Percentiles rank a stretch among this genome's conserved stretches.
Evolutionary conservation across 2,329 filamentous ascomycete genomes (phyloP).

Genomic region (Epichloe sp.): DNA sequence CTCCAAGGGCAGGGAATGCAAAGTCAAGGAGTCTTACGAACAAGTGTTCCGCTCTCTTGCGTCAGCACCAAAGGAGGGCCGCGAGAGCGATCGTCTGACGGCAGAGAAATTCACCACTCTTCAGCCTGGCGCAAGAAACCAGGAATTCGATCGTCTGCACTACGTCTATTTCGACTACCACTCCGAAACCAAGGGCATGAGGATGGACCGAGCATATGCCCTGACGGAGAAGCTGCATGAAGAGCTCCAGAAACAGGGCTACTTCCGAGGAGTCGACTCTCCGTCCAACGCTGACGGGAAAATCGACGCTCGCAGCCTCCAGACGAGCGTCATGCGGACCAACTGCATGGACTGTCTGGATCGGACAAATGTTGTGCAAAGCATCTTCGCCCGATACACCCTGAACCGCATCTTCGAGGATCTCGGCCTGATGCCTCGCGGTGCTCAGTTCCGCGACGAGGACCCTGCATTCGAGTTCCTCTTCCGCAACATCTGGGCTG

Average conservation of each 20-base stretch:
- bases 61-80: slow-evolving; percentile 51
- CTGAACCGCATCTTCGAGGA: slow-evolving; percentile 83
- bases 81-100: slow-evolving; percentile 50
- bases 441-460: slow-evolving; percentile 62
- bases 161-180: slow-evolving; percentile 99
- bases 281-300: slow-evolving; percentile 56
- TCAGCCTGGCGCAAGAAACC: slow-evolving; percentile 44
- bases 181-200: slow-evolving; percentile 88
- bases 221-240: slow-evolving; percentile 72
- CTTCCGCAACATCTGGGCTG: slow-evolving; percentile 96
- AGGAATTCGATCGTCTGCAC: slow-evolving; percentile 72
- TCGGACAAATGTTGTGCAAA: slow-evolving; percentile 94
- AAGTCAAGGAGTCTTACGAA: slow-evolving; percentile 88
- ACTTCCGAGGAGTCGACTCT: slow-evolving; percentile 86
- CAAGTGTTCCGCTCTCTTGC: slow-evolving; percentile 69
- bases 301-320: slow-evolving; percentile 66
- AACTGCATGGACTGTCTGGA: slow-evolving; percentile 99
- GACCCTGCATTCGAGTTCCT: slow-evolving; percentile 74
- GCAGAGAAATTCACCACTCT: slow-evolving; percentile 73
- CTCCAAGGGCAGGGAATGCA: slow-evolving; percentile 80
- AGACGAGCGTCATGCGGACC: slow-evolving; percentile 85
- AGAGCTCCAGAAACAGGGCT: slow-evolving; percentile 65
- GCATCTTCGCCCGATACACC: slow-evolving; percentile 84
- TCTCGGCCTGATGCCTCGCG: slow-evolving; percentile 61
- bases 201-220: slow-evolving; percentile 82